Evolutionary conservation across 768 basidiomycete species (phyloP).

Genomic region (Chalciporus piperatus): DNA sequence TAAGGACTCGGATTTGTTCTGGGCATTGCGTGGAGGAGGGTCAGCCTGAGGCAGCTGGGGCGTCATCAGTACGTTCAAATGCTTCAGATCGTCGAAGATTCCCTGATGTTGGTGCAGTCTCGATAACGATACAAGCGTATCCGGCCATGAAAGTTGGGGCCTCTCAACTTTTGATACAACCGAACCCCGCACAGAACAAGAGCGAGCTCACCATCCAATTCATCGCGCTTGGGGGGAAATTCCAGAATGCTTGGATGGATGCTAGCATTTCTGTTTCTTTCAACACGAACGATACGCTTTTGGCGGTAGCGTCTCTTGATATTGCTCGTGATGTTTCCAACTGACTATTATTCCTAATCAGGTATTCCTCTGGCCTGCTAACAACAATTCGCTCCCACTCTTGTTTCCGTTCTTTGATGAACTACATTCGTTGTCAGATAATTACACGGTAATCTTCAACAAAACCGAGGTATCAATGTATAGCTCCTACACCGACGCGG

Average conservation of each 20-base stretch:
- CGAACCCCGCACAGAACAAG: conserved; percentile 11
- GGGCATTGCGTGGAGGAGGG: conserved; percentile 52
- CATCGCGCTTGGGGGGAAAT: conserved; percentile 17
- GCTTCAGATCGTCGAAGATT: no score
- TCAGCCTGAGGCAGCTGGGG: conserved; percentile 51
- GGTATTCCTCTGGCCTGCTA: conserved; percentile 10
- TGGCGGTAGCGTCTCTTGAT: not conserved
- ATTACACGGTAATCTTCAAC: conserved; percentile 14
- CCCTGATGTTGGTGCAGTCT: not conserved
- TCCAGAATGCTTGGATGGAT: conserved; percentile 11
- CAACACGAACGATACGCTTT: not conserved
- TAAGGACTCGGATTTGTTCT: conserved; percentile 46
- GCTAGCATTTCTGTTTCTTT: conserved; percentile 2
- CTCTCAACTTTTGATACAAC: conserved; percentile 6
- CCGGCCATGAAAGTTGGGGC: conserved; percentile 6
- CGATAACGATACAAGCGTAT: conserved; percentile 13
- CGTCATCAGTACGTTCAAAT: conserved; percentile 28
- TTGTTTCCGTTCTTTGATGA: conserved; percentile 17
- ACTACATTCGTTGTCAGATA: conserved; percentile 6
- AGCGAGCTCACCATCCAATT: conserved; percentile 11
- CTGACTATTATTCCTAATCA: not conserved
- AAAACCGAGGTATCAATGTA: conserved; percentile 10
- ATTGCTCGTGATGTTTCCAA: conserved; percentile 7
- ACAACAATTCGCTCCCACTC: conserved; percentile 3
- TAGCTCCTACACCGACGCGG: conserved; percentile 8